A percentile compares a stretch with the other conserved stretches of the same genome.
Conservation (phyloP, 495 filamentous ascomycete genomes). For the Xylaria scruposa region DNA sequence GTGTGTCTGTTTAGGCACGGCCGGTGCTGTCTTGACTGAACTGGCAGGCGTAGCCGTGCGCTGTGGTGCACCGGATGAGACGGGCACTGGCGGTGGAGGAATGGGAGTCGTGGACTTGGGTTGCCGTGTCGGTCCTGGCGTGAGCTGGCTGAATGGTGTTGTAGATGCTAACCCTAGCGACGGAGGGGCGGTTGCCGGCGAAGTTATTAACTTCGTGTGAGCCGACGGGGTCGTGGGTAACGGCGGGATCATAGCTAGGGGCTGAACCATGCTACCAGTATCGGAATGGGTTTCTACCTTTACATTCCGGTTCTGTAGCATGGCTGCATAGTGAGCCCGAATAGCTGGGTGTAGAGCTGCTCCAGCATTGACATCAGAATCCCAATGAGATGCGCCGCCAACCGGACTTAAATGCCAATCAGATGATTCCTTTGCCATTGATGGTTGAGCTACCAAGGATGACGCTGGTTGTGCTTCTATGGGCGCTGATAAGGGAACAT, state of each 20-base stretch:
- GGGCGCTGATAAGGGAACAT: neutral
- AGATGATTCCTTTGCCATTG: constrained; percentile 7
- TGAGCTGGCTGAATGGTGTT: constrained; percentile 10
- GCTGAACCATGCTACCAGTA: constrained; percentile 2
- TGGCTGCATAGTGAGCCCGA: constrained; percentile 48
- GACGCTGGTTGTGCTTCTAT: constrained; percentile 24
- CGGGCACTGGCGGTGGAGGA: constrained; percentile 20
- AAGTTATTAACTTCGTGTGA: neutral
- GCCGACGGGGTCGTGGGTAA: constrained; percentile 6
- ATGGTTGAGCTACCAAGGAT: neutral
- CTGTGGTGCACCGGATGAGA: neutral
- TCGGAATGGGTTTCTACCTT: constrained; percentile 30
- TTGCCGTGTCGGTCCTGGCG: neutral
- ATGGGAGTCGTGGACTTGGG: constrained; percentile 20
- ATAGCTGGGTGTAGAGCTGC: constrained; percentile 54
- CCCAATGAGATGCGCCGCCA: constrained; percentile 24
- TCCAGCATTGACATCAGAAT: constrained; percentile 33
- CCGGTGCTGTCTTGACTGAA: constrained; percentile 16
- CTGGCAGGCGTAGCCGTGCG: constrained; percentile 18
- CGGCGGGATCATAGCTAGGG: neutral
- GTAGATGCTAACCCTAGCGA: neutral
- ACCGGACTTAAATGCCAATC: constrained; percentile 21
- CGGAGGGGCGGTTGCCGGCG: constrained; percentile 3
- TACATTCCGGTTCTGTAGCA: constrained; percentile 40
- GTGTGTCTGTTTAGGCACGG: constrained; percentile 32